Conservation (phyloP, 768 basidiomycete genomes). For the Nidula microcarpa region DNA sequence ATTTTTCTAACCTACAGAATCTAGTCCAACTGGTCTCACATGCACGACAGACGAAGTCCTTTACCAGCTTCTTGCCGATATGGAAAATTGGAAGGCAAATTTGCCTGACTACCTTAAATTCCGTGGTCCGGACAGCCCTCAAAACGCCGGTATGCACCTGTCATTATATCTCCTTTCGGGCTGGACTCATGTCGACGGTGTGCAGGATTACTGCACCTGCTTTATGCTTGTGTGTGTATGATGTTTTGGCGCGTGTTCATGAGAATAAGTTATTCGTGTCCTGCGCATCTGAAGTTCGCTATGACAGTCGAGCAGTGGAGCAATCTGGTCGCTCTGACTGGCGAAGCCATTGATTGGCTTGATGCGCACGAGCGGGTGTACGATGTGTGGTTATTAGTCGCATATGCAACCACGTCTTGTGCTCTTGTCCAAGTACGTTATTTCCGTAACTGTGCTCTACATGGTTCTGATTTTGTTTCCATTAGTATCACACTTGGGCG, state of each 20-base stretch:
- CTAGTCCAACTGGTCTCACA: conserved; percentile 82
- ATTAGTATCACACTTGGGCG: conserved; percentile 91
- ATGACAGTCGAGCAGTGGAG: conserved; percentile 81
- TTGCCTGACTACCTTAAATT: conserved; percentile 80
- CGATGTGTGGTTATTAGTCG: conserved; percentile 83
- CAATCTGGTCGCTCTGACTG: conserved; percentile 65
- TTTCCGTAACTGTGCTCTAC: background rate
- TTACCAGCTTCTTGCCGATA: conserved; percentile 55
- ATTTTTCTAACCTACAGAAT: conserved; percentile 3
- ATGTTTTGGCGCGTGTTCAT: conserved; percentile 99
- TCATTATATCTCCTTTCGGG: background rate
- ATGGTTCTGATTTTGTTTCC: conserved; percentile 5
- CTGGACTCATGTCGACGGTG: background rate
- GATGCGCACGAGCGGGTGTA: conserved; percentile 75
- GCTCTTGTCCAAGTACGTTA: conserved; percentile 81
- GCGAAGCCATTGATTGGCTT: conserved; percentile 88
- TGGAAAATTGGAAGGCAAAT: conserved; percentile 73
- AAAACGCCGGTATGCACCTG: conserved; percentile 56
- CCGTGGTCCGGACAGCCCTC: conserved; percentile 63
- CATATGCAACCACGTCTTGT: conserved; percentile 85
- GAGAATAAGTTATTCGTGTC: conserved; percentile 92
- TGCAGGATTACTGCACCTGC: conserved; percentile 80
- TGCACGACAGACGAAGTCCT: conserved; percentile 82
- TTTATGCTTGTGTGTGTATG: conserved; percentile 89
- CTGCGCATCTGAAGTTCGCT: conserved; percentile 84